These are phyloP conservation scores for Citrullus mucosospermus DNA, from an alignment of 306 rosid genomes.

Conservation along the genomic window DNA sequence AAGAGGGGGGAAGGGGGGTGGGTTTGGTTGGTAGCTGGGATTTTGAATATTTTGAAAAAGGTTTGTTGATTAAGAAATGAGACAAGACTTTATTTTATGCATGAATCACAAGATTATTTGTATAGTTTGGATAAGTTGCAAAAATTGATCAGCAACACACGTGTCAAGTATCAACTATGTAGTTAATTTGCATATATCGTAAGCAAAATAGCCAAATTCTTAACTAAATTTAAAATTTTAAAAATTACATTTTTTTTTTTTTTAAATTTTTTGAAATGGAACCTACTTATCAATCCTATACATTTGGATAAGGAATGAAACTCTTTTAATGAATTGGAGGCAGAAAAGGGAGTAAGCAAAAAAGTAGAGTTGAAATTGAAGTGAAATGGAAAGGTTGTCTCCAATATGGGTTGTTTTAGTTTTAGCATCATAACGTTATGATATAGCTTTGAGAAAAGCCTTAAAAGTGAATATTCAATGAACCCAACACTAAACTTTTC, in stretches of 20 bases:
- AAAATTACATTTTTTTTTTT: too few relatives aligned
- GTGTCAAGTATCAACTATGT: background rate
- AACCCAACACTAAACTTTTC: conserved; percentile 4
- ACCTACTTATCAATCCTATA: too few relatives aligned
- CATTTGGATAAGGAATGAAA: background rate
- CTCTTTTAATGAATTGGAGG: background rate
- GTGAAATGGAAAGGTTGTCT: background rate
- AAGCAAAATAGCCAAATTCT: too few relatives aligned
- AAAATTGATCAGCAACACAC: background rate
- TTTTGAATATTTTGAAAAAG: background rate
- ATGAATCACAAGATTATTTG: background rate
- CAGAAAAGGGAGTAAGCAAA: background rate
- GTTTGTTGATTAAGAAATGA: background rate
- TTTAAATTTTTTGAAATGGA: too few relatives aligned
- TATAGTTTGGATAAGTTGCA: background rate
- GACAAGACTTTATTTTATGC: background rate
- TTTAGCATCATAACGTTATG: background rate
- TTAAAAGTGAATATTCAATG: conserved; percentile 3
- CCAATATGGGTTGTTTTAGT: background rate
- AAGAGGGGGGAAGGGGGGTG: accelerated
- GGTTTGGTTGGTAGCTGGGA: background rate
- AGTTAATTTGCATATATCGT: too few relatives aligned
- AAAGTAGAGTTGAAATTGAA: background rate
- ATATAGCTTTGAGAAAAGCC: background rate
- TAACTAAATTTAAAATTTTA: too few relatives aligned